Base-by-base conservation (phyloP, 2,329 filamentous ascomycete species). In the Colletotrichum sp. region DNA sequence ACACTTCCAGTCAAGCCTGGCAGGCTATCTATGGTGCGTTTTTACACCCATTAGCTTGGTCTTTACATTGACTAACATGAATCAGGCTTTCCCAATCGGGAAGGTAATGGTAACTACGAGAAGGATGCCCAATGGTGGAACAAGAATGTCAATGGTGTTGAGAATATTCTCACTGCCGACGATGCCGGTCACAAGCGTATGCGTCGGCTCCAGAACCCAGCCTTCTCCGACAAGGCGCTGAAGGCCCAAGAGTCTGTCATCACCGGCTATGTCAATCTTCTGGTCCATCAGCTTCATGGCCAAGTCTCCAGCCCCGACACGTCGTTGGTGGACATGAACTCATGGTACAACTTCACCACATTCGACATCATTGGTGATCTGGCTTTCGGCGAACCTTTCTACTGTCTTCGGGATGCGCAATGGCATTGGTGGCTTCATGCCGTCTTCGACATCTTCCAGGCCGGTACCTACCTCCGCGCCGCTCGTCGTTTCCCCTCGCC, bases 21-120 rank as follows among this genome's bases (percentile, higher is more conserved):
- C 84, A 84, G 69, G 84, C 86, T 13, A 88, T 88, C 21, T 87
- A 87, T 68, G 84, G 83, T 65, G 8, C 4, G 55, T 69, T 34
- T 32, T 10, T 7, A 28, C 3, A 34, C 28, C 18, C 26, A n/a
- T 28, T 16, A 39, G 21, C 9, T 44, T 2, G 13, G 13, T 15
- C 26, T 16, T 4, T 7, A 30, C 15, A 16, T 12, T 44, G 2
- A 4, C 6, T 63, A 26, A 30, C 26, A 16, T 8, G 8, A 13
- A 12, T 2, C 26, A 76, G 73, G 73, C 15, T 76, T 76, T 18
- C 44, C 63, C 55, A 76, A 69, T 21, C 65, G 60, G 30, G 73
- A 76, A 13, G 69, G 69, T 8, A 64, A 49, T 18, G 73, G 73
- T 2, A 76, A 76, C 57, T 76, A 72, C 34, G 69, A 76, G 36